Conservation (phyloP, 768 basidiomycete species). For the Boletus sensibilis region DNA sequence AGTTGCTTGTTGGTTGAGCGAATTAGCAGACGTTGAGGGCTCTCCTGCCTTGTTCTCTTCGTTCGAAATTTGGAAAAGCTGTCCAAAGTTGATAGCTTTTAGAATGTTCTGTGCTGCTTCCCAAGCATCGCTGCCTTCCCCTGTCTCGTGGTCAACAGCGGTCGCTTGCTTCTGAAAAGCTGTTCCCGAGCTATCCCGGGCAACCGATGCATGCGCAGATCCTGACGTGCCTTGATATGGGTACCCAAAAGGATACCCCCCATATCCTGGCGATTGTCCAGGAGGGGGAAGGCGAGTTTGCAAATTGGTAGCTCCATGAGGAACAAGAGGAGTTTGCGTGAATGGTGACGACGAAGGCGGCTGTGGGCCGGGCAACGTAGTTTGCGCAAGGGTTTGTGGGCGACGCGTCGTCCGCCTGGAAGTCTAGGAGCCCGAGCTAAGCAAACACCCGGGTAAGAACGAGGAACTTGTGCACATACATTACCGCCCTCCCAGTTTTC, state of each 20-base stretch:
- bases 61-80: constrained; percentile 42
- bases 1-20: constrained; percentile 1
- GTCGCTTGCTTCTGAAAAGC: constrained; percentile 15
- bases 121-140: constrained; percentile 61
- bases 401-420: constrained; percentile 76
- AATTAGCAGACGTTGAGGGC: constrained; percentile 1
- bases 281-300: constrained; percentile 37
- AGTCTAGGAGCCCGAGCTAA: constrained; percentile 45
- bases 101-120: constrained; percentile 77
- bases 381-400: constrained; percentile 53
- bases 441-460: neutral
- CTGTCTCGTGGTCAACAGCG: constrained; percentile 32
- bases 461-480: constrained; percentile 43
- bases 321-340: constrained; percentile 51
- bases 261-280: constrained; percentile 35
- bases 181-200: constrained; percentile 1
- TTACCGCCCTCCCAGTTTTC: constrained; percentile 78
- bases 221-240: constrained; percentile 25
- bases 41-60: constrained; percentile 24
- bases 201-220: neutral
- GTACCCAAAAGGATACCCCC: constrained; percentile 42
- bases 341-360: constrained; percentile 49
- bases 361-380: constrained; percentile 31
- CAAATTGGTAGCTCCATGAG: constrained; percentile 31
- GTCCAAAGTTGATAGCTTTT: constrained; percentile 72